A percentile compares a stretch with the other conserved stretches of the same genome.
These are phyloP conservation scores for Fagus sylvatica DNA, from an alignment of 306 rosid species.

Conservation along the genomic window DNA sequence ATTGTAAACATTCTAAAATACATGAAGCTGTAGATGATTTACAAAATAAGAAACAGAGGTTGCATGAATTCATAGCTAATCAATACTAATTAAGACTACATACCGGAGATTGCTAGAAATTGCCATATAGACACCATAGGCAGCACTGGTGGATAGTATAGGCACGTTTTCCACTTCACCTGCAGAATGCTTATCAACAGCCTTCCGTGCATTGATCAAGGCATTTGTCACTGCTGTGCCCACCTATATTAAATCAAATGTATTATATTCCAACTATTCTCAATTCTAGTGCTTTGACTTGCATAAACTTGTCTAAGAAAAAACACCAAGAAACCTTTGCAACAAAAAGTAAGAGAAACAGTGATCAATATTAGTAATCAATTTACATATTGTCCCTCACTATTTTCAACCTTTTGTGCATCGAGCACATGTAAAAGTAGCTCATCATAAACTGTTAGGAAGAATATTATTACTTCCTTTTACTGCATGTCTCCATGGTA, in stretches of 20 bases:
- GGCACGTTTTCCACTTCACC: conserved; percentile 87
- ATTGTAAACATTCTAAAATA: neutral
- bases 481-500: no score
- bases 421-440: no score
- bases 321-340: no score
- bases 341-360: neutral
- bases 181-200: conserved; percentile 59
- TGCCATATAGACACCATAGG: conserved; percentile 90
- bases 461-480: no score
- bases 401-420: no score
- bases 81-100: conserved; percentile 15
- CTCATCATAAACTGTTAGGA: no score
- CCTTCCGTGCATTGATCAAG: conserved; percentile 72
- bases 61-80: conserved; percentile 16
- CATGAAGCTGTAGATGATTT: neutral
- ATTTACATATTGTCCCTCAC: neutral
- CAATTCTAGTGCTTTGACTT: neutral
- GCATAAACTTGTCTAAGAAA: neutral
- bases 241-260: conserved; percentile 44
- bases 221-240: conserved; percentile 91
- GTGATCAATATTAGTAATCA: neutral
- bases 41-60: neutral
- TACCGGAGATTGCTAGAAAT: conserved; percentile 97
- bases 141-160: conserved; percentile 75
- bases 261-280: conserved; percentile 5